These are phyloP conservation scores for Boletellus emodensis DNA, from an alignment of 768 basidiomycete genomes.

Conservation along the genomic window DNA sequence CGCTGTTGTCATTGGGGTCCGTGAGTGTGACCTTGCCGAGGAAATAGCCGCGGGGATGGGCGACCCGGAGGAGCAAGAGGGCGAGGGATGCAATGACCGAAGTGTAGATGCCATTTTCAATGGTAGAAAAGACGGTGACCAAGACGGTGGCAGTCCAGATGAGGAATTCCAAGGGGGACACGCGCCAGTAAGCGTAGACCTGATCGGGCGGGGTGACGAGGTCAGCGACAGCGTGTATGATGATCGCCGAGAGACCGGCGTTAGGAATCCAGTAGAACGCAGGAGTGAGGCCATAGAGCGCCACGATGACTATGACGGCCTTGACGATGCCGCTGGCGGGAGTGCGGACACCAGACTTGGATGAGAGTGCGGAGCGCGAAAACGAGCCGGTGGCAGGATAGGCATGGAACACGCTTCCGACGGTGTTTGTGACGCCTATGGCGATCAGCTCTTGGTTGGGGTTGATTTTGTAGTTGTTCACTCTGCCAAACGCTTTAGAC, in stretches of 20 bases:
- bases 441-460: slow-evolving; percentile 95
- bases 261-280: slow-evolving; percentile 90
- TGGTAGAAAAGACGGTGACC: slow-evolving; percentile 87
- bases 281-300: slow-evolving; percentile 88
- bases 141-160: slow-evolving; percentile 87
- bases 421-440: slow-evolving; percentile 93
- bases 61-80: slow-evolving; percentile 81
- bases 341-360: slow-evolving; percentile 96
- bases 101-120: slow-evolving; percentile 90
- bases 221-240: slow-evolving; percentile 89
- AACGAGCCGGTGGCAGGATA: slow-evolving; percentile 98
- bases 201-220: slow-evolving; percentile 80
- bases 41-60: slow-evolving; percentile 86
- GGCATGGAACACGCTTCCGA: slow-evolving; percentile 85
- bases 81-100: slow-evolving; percentile 77
- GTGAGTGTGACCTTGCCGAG: slow-evolving; percentile 75
- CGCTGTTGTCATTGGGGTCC: slow-evolving; percentile 32
- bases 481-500: slow-evolving; percentile 78
- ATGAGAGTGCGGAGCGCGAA: slow-evolving; percentile 94
- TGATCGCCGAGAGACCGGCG: slow-evolving; percentile 84
- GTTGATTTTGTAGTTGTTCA: slow-evolving; percentile 92
- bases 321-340: slow-evolving; percentile 85
- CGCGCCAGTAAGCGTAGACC: slow-evolving; percentile 89
- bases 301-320: slow-evolving; percentile 85
- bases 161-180: slow-evolving; percentile 88